Evolutionary conservation across 2,329 filamentous ascomycete genomes (phyloP).

Genomic region (Aureobasidium sp.): DNA sequence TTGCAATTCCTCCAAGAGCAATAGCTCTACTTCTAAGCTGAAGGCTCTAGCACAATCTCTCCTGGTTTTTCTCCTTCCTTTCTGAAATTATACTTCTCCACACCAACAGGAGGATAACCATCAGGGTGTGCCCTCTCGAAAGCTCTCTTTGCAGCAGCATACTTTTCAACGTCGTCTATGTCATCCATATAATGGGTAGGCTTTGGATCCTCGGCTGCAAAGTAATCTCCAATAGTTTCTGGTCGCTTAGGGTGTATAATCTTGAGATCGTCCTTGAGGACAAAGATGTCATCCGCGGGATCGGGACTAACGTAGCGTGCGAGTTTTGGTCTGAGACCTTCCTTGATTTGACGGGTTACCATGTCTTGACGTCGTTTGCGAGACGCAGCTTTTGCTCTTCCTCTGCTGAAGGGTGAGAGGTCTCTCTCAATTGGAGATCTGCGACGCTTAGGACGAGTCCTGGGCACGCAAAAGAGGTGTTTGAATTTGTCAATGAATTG

Average conservation of each 20-base stretch:
- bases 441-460: neutral
- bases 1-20: no score
- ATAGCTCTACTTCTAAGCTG: neutral
- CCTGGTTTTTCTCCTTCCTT: neutral
- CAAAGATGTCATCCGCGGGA: neutral
- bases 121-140: neutral
- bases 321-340: neutral
- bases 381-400: neutral
- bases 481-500: neutral
- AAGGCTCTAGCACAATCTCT: neutral
- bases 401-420: neutral
- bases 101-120: neutral
- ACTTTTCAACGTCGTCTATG: neutral
- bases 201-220: neutral
- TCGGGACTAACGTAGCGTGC: neutral
- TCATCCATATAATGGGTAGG: neutral
- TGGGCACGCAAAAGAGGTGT: neutral
- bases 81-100: neutral
- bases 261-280: neutral
- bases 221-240: neutral
- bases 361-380: neutral
- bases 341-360: neutral
- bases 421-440: neutral
- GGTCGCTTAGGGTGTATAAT: neutral
- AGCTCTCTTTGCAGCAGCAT: neutral